These are phyloP conservation scores for Monosporascus cannonballus DNA, from an alignment of 2,329 filamentous ascomycete species.

Conservation along the genomic window DNA sequence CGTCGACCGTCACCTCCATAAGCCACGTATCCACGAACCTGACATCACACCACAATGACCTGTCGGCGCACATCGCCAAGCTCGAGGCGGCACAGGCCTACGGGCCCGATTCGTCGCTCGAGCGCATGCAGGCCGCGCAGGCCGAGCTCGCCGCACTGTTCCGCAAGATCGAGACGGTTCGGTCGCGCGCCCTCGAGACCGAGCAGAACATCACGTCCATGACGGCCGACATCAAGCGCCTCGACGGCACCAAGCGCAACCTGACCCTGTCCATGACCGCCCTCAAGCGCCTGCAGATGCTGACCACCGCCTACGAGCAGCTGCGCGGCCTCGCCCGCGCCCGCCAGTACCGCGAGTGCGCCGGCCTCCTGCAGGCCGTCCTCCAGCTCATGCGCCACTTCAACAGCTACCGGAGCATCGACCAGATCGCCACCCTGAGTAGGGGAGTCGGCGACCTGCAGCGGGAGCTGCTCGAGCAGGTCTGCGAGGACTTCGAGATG, in stretches of 20 bases:
- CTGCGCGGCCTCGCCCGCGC: slow-evolving; percentile 75
- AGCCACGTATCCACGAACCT: slow-evolving; percentile 68
- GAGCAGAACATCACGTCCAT: slow-evolving; percentile 96
- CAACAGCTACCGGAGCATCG: slow-evolving; percentile 94
- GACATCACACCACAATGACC: slow-evolving; percentile 69
- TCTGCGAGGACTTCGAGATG: slow-evolving; percentile 98
- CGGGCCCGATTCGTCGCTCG: slow-evolving; percentile 79
- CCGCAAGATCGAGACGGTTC: slow-evolving; percentile 89
- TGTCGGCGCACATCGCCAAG: slow-evolving; percentile 69
- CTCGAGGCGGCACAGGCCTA: slow-evolving; percentile 75
- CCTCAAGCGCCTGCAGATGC: slow-evolving; percentile 93
- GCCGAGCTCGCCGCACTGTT: slow-evolving; percentile 85
- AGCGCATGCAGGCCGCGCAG: slow-evolving; percentile 87
- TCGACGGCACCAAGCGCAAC: slow-evolving; percentile 95
- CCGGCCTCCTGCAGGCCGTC: slow-evolving; percentile 87
- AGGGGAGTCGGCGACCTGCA: slow-evolving; percentile 91
- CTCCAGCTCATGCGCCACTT: slow-evolving; percentile 98
- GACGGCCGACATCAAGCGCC: slow-evolving; percentile 96
- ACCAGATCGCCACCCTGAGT: slow-evolving; percentile 91
- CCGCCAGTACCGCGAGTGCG: slow-evolving; percentile 90
- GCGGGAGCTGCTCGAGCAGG: slow-evolving; percentile 85
- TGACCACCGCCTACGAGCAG: slow-evolving; percentile 98
- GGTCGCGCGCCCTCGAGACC: slow-evolving; percentile 81
- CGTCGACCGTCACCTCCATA: slow-evolving; percentile 75
- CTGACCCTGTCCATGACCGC: slow-evolving; percentile 97